Base-by-base conservation (phyloP, 495 filamentous ascomycete species). In the Bathelium albidoporum region DNA sequence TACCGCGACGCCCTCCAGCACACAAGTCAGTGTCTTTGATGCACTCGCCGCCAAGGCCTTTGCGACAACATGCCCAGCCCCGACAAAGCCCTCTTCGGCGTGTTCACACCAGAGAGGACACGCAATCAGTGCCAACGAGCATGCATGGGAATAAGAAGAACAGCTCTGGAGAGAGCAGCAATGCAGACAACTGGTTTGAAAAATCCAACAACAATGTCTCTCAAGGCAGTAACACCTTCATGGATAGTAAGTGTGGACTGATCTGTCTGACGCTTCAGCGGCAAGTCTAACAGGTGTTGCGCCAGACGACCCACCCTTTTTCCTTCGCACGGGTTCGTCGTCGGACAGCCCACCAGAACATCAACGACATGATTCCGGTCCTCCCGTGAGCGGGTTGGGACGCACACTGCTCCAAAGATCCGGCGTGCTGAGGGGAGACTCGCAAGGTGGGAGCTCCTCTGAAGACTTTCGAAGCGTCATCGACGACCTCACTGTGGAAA, bases 91-190 rank as follows among this genome's bases (percentile, higher is more conserved):
- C 63, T 16, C 61, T 61, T 26, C 22, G 36, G 34, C 58, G 64
- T 66, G 10, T 61, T 59, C 31, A 66, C 32, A 32, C 62, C 20
- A 61, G 63, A 44, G 62, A 64, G 34, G 22, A 62, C 26, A 58
- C 63, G 1, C 63, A 65, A 18, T 36, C 64, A 12, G 59, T 58
- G 0, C 63, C 65, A 20, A 32, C 28, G 12, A 16, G 28, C 32
- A 44, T 31, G 16, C 59, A 24, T 43, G 24, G 36, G 43, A 52
- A 58, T 18, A 61, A 66, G 39, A 74, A 69, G 60, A 58, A 69
- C n/a, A 75, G 73, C 52, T 76, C 75, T 11, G 72, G 72, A 20
- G 74, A 75, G 65, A 77, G 74, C 64, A 77, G 75, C 60, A 73
- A 75, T 60, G 72, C 72, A 5, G 72, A 73, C 29, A 65, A 72